Evolutionary conservation across 2,329 filamentous ascomycete genomes (phyloP).

Genomic region (Aspergillus phoenicis): DNA sequence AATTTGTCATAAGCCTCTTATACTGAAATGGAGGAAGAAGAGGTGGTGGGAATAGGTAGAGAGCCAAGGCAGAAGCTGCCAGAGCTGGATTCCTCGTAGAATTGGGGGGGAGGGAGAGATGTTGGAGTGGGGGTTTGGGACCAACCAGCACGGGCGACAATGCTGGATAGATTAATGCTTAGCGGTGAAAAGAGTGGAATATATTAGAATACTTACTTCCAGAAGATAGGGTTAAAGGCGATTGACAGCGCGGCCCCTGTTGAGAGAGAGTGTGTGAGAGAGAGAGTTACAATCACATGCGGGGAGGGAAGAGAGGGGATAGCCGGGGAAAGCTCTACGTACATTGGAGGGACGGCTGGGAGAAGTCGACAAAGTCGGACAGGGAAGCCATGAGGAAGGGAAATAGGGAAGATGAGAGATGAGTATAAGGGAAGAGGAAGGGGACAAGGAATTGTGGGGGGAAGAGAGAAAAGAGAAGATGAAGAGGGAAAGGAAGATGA

Average conservation of each 20-base stretch:
- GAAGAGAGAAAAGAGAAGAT: conserved; percentile 14
- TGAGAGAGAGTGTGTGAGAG: neutral
- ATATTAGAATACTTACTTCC: conserved; percentile 73
- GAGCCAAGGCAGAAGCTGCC: neutral
- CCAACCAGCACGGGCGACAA: conserved; percentile 78
- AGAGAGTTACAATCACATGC: conserved; percentile 32
- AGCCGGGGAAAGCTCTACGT: conserved; percentile 35
- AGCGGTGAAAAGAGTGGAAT: conserved; percentile 9
- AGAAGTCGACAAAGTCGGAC: conserved; percentile 60
- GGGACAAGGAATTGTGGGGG: conserved; percentile 7
- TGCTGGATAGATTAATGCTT: conserved; percentile 54
- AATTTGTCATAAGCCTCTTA: conserved; percentile 15
- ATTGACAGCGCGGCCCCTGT: conserved; percentile 80
- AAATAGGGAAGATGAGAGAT: conserved; percentile 1
- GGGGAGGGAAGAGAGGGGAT: conserved; percentile 15
- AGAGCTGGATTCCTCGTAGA: no score
- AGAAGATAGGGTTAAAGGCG: conserved; percentile 96
- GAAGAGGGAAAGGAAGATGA: conserved; percentile 7
- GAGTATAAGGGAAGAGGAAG: conserved; percentile 11
- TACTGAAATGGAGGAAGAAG: neutral
- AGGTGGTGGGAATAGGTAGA: neutral
- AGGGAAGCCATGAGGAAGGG: conserved; percentile 36
- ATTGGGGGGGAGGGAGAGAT: no score
- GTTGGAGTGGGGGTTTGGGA: conserved; percentile 21
- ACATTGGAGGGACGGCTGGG: conserved; percentile 69